Base-by-base conservation (phyloP, 805 yeast genomes). In the Sungouiella blattae region DNA sequence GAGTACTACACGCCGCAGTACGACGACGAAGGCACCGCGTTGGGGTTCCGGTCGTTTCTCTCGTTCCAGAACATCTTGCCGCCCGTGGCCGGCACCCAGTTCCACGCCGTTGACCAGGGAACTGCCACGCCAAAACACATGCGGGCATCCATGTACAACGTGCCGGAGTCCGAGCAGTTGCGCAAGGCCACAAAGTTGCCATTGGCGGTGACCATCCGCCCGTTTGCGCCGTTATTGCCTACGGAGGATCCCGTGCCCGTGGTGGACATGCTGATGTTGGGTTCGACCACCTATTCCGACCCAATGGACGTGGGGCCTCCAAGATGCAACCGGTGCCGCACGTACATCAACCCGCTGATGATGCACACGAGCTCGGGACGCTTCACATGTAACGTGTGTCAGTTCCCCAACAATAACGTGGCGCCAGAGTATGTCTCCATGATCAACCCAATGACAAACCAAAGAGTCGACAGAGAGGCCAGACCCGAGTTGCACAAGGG, bases 301-400 rank as follows among this genome's bases (percentile, higher is more conserved):
- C 53, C 56, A 1, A 43, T 55, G 28, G 70, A 63, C 33, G 49
- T 55, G 16, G 87, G 87, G 1, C 95, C 96, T 0, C 81, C 94
- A 22, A 75, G 99, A 47, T 93, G 99, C 62, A 75, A 78, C 46
- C 80, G 98, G 43, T 93, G 99, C 63, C 77, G 96, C 37, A 77
- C 96, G 1, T 93, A 88, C 58, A 71, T 88, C 43, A 93, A 91
- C 55, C 94, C 97, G 3, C 75, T 80, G 13, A 83, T 85, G 79
- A 80, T 75, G 41, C 80, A 77, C 46, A 70, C 77, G 5, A 73
- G 71, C 36, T 80, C 80, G 18, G 75, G 79, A 28, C 67, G 63
- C 38, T 84, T 87, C 59, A 69, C 77, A 9, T 93, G 98, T 68
- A 91, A 91, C 59, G 75, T 93, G 52, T 93, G 98, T 63, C 79